Evolutionary conservation across 1,284 basidiomycete genomes (phyloP).

Genomic region (Leccinum ponderosum): DNA sequence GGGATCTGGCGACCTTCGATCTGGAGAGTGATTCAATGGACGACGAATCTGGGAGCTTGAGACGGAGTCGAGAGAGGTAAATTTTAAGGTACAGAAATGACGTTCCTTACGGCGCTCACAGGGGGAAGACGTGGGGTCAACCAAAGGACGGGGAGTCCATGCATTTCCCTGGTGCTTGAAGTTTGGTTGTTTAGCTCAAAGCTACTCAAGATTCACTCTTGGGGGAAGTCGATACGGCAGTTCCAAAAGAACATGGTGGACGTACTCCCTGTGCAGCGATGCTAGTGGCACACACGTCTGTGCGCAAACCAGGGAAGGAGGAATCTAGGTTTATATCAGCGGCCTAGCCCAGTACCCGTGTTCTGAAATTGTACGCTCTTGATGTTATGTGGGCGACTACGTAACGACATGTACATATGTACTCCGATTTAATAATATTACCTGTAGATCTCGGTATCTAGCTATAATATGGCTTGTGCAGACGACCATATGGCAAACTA

Average conservation of each 20-base stretch:
- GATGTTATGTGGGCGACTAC: not conserved
- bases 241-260: slow-evolving; percentile 2
- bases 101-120: slow-evolving; percentile 4
- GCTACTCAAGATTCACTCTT: not conserved
- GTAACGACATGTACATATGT: not conserved
- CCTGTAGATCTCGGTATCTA: not conserved
- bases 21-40: not conserved
- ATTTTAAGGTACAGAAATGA: slow-evolving; percentile 10
- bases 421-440: not conserved
- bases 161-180: not conserved
- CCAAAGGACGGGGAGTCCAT: not conserved
- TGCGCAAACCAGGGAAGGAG: not conserved
- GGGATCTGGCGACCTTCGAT: slow-evolving; percentile 8
- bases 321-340: not conserved
- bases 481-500: not conserved
- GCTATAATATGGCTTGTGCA: not conserved
- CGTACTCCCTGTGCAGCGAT: not conserved
- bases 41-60: slow-evolving; percentile 8
- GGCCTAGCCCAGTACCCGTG: not conserved
- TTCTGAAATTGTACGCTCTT: not conserved
- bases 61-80: slow-evolving; percentile 4
- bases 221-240: slow-evolving; percentile 2
- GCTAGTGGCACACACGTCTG: not conserved
- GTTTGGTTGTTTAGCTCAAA: not conserved
- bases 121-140: not conserved